Evolutionary conservation across 345 rosid species (phyloP).

Genomic region (Populus simonii): DNA sequence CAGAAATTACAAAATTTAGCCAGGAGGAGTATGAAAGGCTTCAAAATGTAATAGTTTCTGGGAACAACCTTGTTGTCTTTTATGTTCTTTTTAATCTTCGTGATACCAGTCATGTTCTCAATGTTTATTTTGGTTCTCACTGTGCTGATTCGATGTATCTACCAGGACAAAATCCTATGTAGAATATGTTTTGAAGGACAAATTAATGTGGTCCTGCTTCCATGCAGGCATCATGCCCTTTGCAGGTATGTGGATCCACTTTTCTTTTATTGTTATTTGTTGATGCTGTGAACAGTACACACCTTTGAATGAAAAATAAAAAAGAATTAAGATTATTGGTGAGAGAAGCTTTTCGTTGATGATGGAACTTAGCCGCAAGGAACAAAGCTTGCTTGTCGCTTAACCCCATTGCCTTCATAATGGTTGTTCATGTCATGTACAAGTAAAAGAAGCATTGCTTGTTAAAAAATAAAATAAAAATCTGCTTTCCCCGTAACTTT

Average conservation of each 20-base stretch:
- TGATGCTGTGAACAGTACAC: background rate
- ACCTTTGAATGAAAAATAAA: background rate
- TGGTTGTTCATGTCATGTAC: background rate
- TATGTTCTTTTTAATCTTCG: background rate
- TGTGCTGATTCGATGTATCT: slow-evolving; percentile 16
- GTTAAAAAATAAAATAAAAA: background rate
- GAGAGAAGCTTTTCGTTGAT: background rate
- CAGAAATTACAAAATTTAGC: slow-evolving; percentile 61
- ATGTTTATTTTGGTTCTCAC: background rate
- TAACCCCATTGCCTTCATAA: background rate
- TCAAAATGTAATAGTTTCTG: slow-evolving; percentile 51
- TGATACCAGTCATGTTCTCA: background rate
- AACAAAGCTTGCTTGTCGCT: too few species aligned
- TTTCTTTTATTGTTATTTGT: background rate
- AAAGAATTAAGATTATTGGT: background rate
- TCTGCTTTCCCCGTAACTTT: too few species aligned
- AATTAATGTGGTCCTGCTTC: slow-evolving; percentile 67
- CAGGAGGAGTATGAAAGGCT: slow-evolving; percentile 83
- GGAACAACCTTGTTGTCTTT: background rate
- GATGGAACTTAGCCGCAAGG: background rate
- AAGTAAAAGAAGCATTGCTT: background rate
- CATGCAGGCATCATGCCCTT: slow-evolving; percentile 79
- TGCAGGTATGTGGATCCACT: slow-evolving; percentile 55
- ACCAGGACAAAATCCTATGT: slow-evolving; percentile 83
- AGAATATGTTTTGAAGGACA: slow-evolving; percentile 88